Evolutionary conservation across 805 yeast genomes (phyloP).

Genomic region (Teunomyces funiuensis): DNA sequence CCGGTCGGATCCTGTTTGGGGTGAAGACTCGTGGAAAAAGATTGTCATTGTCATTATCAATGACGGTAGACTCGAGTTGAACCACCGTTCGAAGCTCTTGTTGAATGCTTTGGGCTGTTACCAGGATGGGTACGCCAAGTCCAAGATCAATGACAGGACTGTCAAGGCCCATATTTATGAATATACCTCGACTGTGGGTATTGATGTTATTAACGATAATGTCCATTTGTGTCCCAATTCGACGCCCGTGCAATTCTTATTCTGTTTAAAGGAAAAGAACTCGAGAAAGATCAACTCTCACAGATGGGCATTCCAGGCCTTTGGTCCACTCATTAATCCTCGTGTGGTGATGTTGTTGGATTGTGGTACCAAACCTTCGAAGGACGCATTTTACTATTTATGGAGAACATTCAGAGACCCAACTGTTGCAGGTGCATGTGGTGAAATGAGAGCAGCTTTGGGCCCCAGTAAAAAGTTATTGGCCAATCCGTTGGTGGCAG

Average conservation of each 20-base stretch:
- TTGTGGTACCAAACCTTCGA: slow-evolving; percentile 91
- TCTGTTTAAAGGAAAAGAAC: slow-evolving; percentile 88
- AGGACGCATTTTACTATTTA: slow-evolving; percentile 78
- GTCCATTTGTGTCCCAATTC: slow-evolving; percentile 68
- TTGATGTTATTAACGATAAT: slow-evolving; percentile 61
- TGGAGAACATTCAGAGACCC: slow-evolving; percentile 86
- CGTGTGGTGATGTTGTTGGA: slow-evolving; percentile 81
- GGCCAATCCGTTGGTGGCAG: slow-evolving; percentile 87
- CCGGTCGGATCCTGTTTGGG: slow-evolving; percentile 77
- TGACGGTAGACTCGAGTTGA: slow-evolving; percentile 86
- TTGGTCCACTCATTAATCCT: slow-evolving; percentile 80
- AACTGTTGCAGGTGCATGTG: slow-evolving; percentile 95
- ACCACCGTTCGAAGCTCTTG: slow-evolving; percentile 75
- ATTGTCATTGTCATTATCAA: slow-evolving; percentile 86
- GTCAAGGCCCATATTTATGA: slow-evolving; percentile 91
- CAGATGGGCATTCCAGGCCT: slow-evolving; percentile 95
- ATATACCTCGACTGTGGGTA: slow-evolving; percentile 89
- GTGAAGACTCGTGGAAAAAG: slow-evolving; percentile 93
- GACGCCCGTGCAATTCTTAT: slow-evolving; percentile 82
- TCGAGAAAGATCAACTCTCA: slow-evolving; percentile 91
- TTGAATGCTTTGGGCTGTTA: slow-evolving; percentile 86
- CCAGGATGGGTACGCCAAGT: slow-evolving; percentile 95
- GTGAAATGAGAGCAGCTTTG: slow-evolving; percentile 86
- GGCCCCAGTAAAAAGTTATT: slow-evolving; percentile 56
- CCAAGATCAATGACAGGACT: slow-evolving; percentile 76